phyloP scores from a whole-genome alignment of 78 protist genomes.

The Isochrysis galbana region DNA sequence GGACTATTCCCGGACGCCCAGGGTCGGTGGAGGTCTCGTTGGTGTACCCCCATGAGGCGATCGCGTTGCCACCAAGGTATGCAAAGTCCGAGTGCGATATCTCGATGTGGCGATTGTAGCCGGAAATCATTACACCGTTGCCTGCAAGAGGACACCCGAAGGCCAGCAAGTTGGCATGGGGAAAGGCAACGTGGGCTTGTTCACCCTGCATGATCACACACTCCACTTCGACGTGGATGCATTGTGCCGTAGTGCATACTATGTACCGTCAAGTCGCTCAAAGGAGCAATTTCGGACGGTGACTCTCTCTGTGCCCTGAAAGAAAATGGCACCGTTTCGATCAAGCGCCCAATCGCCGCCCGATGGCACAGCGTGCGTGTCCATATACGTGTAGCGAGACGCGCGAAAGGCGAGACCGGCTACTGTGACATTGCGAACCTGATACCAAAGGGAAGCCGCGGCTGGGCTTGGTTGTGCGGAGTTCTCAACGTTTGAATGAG shows the following conservation, averaged over 20 bases:
- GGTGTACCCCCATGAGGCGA: slow-evolving; percentile 58
- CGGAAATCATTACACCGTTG: slow-evolving; percentile 29
- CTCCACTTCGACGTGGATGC: too few relatives aligned
- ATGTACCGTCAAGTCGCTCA: slow-evolving; percentile 33
- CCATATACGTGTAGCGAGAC: slow-evolving; percentile 42
- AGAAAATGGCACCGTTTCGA: slow-evolving; percentile 40
- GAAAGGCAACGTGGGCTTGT: too few relatives aligned
- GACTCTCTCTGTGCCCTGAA: slow-evolving; percentile 25
- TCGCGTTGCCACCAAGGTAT: slow-evolving; percentile 12
- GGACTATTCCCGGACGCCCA: not conserved
- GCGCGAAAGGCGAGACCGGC: slow-evolving; percentile 27
- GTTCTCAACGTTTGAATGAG: too few relatives aligned
- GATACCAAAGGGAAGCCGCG: too few relatives aligned
- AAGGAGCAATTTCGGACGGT: not conserved
- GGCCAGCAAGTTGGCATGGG: too few relatives aligned
- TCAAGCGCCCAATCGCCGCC: slow-evolving; percentile 66
- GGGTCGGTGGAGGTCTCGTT: not conserved
- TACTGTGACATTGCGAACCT: slow-evolving; percentile 1
- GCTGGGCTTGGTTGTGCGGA: too few relatives aligned
- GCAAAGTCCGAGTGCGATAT: not conserved
- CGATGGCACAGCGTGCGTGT: slow-evolving; percentile 52
- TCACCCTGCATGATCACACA: too few relatives aligned
- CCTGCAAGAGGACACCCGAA: too few relatives aligned
- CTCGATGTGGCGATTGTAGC: not conserved
- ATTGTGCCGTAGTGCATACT: too few relatives aligned